These are phyloP conservation scores for Salix viminalis DNA, from an alignment of 345 rosid genomes.

Conservation along the genomic window DNA sequence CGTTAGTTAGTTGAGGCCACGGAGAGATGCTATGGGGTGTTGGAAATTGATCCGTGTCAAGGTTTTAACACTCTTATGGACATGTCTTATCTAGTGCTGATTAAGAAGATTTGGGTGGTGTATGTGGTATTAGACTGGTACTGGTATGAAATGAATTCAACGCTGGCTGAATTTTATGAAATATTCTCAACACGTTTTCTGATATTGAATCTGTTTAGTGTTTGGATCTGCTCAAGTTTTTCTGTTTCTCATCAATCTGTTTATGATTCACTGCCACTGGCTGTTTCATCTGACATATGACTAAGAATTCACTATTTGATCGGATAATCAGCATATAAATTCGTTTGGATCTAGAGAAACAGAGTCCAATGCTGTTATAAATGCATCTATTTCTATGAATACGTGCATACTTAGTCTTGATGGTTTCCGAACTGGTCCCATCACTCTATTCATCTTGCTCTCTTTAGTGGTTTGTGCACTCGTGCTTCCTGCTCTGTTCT, in stretches of 20 bases:
- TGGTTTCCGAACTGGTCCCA: background rate
- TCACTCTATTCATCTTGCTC: background rate
- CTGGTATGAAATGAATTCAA: background rate
- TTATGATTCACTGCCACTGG: background rate
- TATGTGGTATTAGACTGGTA: background rate
- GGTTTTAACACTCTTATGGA: background rate
- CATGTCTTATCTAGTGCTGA: background rate
- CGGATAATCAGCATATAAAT: background rate
- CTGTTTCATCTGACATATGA: background rate
- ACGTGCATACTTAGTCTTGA: background rate
- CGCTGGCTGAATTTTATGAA: background rate
- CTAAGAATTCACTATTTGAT: background rate
- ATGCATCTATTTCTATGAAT: background rate
- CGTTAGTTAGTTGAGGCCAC: slow-evolving; percentile 33
- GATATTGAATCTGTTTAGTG: background rate
- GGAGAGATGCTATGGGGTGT: background rate
- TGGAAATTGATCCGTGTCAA: background rate
- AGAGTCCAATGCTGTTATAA: background rate
- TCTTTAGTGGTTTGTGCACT: background rate
- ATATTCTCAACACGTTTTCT: background rate
- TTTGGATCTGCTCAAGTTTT: background rate
- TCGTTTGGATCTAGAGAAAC: background rate
- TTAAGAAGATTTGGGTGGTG: background rate
- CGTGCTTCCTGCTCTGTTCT: background rate
- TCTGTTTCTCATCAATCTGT: background rate